A percentile compares a stretch with the other conserved stretches of the same genome.
These are phyloP conservation scores for Sporobolomyces phaffii DNA, from an alignment of 768 basidiomycete species.

Conservation along the genomic window DNA sequence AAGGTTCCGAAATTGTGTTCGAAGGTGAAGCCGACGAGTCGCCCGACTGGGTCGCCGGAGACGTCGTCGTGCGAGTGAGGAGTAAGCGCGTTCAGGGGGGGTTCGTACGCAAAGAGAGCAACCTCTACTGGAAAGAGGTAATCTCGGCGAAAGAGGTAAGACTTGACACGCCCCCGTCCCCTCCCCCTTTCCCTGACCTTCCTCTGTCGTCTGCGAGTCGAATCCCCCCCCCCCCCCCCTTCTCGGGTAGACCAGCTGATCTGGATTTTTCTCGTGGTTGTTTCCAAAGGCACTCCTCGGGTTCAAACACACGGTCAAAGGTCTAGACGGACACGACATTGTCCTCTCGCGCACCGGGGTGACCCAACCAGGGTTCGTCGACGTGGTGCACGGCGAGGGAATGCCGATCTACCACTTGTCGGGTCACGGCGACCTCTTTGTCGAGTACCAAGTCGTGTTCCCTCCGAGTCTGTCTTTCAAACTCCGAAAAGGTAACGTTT, in stretches of 20 bases:
- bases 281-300: conserved; percentile 84
- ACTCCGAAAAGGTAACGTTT: conserved; percentile 65
- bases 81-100: conserved; percentile 70
- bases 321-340: conserved; percentile 79
- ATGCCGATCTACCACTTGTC: conserved; percentile 65
- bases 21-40: conserved; percentile 96
- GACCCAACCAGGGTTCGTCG: conserved; percentile 91
- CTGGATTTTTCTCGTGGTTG: no score
- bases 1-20: conserved; percentile 85
- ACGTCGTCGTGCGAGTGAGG: conserved; percentile 77
- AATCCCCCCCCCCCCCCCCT: background rate
- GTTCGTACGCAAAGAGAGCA: conserved; percentile 82
- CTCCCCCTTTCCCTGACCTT: background rate
- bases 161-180: no score
- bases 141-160: conserved; percentile 84
- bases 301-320: conserved; percentile 85
- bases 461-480: conserved; percentile 65
- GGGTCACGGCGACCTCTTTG: conserved; percentile 71
- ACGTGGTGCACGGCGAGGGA: conserved; percentile 78
- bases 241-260: no score
- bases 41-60: conserved; percentile 92
- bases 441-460: conserved; percentile 89
- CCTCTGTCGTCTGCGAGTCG: background rate
- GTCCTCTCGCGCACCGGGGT: conserved; percentile 66
- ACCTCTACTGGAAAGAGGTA: conserved; percentile 85